phyloP scores from a whole-genome alignment of 2,329 filamentous ascomycete species.

The Microdochium paspali region DNA sequence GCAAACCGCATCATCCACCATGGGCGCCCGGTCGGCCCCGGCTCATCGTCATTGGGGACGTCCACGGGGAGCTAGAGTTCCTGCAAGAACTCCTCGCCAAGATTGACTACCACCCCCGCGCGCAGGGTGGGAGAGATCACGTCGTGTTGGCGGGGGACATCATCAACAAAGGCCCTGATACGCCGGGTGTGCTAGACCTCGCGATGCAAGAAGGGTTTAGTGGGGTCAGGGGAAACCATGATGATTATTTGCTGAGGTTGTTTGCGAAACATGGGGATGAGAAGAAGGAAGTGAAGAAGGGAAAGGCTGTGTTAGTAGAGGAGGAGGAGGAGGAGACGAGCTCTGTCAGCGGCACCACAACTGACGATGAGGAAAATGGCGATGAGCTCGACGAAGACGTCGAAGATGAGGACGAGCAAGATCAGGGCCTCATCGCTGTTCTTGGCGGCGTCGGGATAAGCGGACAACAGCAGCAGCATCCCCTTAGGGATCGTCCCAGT shows the following conservation, averaged over 20 bases:
- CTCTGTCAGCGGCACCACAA: slow-evolving; percentile 3
- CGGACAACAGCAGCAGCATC: no score
- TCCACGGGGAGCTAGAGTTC: slow-evolving; percentile 75
- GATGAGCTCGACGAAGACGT: slow-evolving; percentile 12
- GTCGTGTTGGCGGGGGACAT: slow-evolving; percentile 71
- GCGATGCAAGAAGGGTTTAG: slow-evolving; percentile 67
- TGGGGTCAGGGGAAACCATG: slow-evolving; percentile 85
- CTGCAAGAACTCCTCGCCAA: slow-evolving; percentile 58
- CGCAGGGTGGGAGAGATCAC: slow-evolving; percentile 52
- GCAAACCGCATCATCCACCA: background rate
- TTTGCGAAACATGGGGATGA: slow-evolving; percentile 10
- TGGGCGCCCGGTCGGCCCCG: background rate
- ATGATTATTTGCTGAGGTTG: slow-evolving; percentile 72
- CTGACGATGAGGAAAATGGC: slow-evolving; percentile 1
- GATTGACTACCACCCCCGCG: slow-evolving; percentile 44
- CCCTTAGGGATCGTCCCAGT: background rate
- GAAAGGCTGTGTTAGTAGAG: slow-evolving; percentile 19
- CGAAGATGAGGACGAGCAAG: slow-evolving; percentile 13
- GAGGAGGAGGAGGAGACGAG: slow-evolving; percentile 16
- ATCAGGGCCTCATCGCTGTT: slow-evolving; percentile 3
- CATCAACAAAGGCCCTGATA: slow-evolving; percentile 81
- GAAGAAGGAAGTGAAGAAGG: no score
- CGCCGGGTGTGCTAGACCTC: slow-evolving; percentile 64
- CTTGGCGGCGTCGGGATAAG: no score
- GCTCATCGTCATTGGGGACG: slow-evolving; percentile 78